phyloP scores from a whole-genome alignment of 106 monocot genomes.

The Alisma plantagoaquatica region DNA sequence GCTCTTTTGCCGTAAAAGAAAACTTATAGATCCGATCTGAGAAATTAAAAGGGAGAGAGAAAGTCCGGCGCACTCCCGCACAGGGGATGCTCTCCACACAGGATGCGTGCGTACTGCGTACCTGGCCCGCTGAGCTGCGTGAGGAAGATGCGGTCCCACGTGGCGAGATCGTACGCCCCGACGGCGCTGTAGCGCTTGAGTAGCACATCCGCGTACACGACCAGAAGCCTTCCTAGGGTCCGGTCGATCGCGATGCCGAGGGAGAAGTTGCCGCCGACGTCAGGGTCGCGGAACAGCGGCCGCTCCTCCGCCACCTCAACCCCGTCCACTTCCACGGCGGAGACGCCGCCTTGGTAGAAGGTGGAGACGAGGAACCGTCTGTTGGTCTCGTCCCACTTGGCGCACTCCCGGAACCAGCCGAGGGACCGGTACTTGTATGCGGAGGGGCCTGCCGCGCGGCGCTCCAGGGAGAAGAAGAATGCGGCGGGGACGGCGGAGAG shows the following conservation, averaged over 20 bases:
- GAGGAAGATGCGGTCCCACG: conserved; percentile 54
- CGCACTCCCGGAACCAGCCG: conserved; percentile 77
- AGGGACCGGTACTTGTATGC: conserved; percentile 30
- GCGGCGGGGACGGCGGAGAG: conserved; percentile 36
- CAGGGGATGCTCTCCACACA: too few species aligned
- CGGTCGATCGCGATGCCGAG: conserved; percentile 52
- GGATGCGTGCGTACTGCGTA: too few species aligned
- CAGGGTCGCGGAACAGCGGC: conserved; percentile 36
- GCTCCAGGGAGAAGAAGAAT: conserved; percentile 30
- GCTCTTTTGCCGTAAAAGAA: too few species aligned
- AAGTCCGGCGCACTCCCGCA: too few species aligned
- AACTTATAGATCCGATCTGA: too few species aligned
- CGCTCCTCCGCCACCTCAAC: conserved; percentile 20
- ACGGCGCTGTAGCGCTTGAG: conserved; percentile 32
- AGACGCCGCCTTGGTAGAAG: conserved; percentile 41
- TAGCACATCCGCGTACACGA: conserved; percentile 48
- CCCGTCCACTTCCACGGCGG: conserved; percentile 25
- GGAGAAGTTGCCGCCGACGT: conserved; percentile 56
- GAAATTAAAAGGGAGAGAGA: too few species aligned
- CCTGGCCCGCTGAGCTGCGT: conserved; percentile 49
- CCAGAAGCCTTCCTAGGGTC: conserved; percentile 40
- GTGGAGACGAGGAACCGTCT: conserved; percentile 77
- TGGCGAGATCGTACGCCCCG: conserved; percentile 52
- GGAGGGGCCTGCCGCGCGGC: conserved; percentile 7
- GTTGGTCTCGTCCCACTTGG: conserved; percentile 60